Evolutionary conservation across 176 grass and related monocot species (phyloP), one percentile per base, ranked within the genome.

Genomic region (Tillandsia fasciculata): DNA sequence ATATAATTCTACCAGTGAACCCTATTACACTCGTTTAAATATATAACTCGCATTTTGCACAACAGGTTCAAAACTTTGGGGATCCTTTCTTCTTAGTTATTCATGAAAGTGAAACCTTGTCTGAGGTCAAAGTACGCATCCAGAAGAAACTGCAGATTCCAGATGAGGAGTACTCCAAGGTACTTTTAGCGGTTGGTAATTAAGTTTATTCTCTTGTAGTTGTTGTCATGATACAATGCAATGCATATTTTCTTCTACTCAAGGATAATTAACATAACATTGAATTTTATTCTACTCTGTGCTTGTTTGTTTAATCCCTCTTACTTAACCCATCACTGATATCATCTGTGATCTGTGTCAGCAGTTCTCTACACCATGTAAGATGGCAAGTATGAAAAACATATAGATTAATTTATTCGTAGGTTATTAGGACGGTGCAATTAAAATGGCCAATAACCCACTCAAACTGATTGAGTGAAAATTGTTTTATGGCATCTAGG

Each of bases 31-130:
- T 20, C 2, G 22, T 61, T 61, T 61, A 20, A 22, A 61, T 9
- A 61, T 18, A 18, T 61, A 7, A 61, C 48, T 74, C 11, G 13
- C 48, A 2, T 29, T 76, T 58, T 49, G 22, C 42, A 50, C 83
- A 99, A 89, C 95, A 90, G 90, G 95, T 99, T 81, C 95, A 93
- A 74, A 99, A 99, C 74, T 99, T 99, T 78, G 95, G 95, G 64
- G 95, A 99, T 53, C 95, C 95, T 65, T 94, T 99, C 52, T 99
- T 99, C 82, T 81, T 99, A 72, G 84, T 99, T 78, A 93, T 99
- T 84, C 87, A 80, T 72, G 95, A 99, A 83, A 87, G 83, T 23
- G 95, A 99, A 69, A 86, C 72, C 70, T 71, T 99, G 74, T 84
- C 84, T 68, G 88, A 91, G 65, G 81, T 99, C 10, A 99, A 94